A percentile compares a stretch with the other conserved stretches of the same genome.
These are phyloP conservation scores for Monosporascus sp. DNA, from an alignment of 2,329 filamentous ascomycete genomes.

Conservation along the genomic window DNA sequence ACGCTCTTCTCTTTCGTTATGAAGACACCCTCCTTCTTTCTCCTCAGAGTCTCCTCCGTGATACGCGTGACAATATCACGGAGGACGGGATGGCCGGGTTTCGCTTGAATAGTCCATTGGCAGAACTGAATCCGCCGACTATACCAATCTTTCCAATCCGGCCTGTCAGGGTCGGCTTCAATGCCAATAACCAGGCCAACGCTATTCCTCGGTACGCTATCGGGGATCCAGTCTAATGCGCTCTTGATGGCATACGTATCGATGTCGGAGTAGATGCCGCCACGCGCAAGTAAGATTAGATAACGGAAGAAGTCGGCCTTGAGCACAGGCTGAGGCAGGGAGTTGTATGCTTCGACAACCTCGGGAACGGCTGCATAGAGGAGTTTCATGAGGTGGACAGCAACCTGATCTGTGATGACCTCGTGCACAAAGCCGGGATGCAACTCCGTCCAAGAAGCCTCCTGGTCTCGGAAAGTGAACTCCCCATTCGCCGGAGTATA, in stretches of 20 bases:
- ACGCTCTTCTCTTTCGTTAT: slow-evolving; percentile 62
- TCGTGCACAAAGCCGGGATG: slow-evolving; percentile 94
- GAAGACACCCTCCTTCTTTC: slow-evolving; percentile 56
- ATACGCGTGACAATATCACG: slow-evolving; percentile 83
- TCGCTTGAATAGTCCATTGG: slow-evolving; percentile 97
- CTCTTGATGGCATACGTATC: slow-evolving; percentile 83
- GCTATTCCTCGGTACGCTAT: slow-evolving; percentile 66
- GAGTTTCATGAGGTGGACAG: slow-evolving; percentile 73
- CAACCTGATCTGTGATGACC: slow-evolving; percentile 88
- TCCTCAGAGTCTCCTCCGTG: slow-evolving; percentile 71
- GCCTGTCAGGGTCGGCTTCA: slow-evolving; percentile 89
- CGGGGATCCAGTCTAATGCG: slow-evolving; percentile 82
- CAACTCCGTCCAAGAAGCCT: slow-evolving; percentile 81
- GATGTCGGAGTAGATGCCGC: slow-evolving; percentile 79
- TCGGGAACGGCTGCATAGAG: slow-evolving; percentile 81
- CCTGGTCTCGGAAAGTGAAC: slow-evolving; percentile 77
- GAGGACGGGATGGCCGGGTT: slow-evolving; percentile 88
- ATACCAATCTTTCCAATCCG: slow-evolving; percentile 94
- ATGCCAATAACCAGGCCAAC: slow-evolving; percentile 90
- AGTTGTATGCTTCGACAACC: slow-evolving; percentile 69
- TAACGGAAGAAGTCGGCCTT: slow-evolving; percentile 79
- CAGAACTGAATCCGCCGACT: slow-evolving; percentile 95
- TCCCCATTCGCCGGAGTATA: slow-evolving; percentile 69
- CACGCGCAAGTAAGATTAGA: slow-evolving; percentile 57
- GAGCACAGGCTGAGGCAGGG: slow-evolving; percentile 67